These are phyloP conservation scores for Xerocomus minutiporus DNA, from an alignment of 1,284 basidiomycete genomes.

Conservation along the genomic window DNA sequence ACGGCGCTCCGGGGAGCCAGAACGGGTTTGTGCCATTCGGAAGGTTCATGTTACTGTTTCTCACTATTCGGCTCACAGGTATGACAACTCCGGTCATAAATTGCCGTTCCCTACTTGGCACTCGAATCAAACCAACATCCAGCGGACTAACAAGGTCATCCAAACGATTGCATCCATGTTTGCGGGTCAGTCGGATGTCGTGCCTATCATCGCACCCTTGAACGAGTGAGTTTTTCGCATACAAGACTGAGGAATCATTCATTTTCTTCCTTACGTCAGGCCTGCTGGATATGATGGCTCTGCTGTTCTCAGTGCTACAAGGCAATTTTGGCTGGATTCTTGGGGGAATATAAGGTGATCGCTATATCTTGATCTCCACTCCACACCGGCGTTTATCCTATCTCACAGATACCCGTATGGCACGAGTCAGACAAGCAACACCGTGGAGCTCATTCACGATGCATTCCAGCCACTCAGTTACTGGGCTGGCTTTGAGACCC, in stretches of 20 bases:
- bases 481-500: constrained; percentile 69
- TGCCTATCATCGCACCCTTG: constrained; percentile 70
- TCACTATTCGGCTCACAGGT: constrained; percentile 40
- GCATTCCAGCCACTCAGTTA: constrained; percentile 77
- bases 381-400: constrained; percentile 1
- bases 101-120: constrained; percentile 71
- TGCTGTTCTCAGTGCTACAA: constrained; percentile 51
- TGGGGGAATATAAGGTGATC: constrained; percentile 69
- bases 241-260: background rate
- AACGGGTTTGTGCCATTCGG: constrained; percentile 53
- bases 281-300: constrained; percentile 70
- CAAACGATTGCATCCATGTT: constrained; percentile 61
- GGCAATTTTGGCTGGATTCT: constrained; percentile 73
- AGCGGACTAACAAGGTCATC: constrained; percentile 68
- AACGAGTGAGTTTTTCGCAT: constrained; percentile 57
- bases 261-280: constrained; percentile 36
- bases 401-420: constrained; percentile 54
- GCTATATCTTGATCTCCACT: background rate
- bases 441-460: constrained; percentile 74
- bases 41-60: background rate
- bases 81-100: constrained; percentile 81
- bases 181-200: constrained; percentile 50
- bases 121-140: constrained; percentile 58
- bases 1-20: constrained; percentile 82
- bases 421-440: constrained; percentile 53